A percentile compares a stretch with the other conserved stretches of the same genome.
Evolutionary conservation across 1,139 yeast species (phyloP).

Genomic region (Zygosaccharomyces pseudobailii): DNA sequence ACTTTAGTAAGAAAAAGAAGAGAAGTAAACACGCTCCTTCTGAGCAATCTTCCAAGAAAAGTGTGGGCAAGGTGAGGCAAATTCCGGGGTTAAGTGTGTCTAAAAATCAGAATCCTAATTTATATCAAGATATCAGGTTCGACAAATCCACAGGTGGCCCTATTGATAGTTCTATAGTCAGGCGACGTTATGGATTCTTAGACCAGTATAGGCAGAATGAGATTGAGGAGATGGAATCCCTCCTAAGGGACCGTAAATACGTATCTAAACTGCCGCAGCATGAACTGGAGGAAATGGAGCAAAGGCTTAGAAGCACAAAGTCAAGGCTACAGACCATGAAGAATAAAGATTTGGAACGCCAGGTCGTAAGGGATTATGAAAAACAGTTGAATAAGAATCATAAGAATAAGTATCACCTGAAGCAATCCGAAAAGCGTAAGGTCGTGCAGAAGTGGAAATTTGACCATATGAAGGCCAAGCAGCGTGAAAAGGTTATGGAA

Average conservation of each 20-base stretch:
- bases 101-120: constrained; percentile 36
- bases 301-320: constrained; percentile 54
- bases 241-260: constrained; percentile 55
- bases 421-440: constrained; percentile 76
- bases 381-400: constrained; percentile 33
- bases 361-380: constrained; percentile 48
- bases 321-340: constrained; percentile 74
- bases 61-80: constrained; percentile 65
- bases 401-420: constrained; percentile 52
- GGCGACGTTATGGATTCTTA: constrained; percentile 76
- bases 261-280: constrained; percentile 39
- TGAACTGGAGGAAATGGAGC: constrained; percentile 53
- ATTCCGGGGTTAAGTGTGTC: constrained; percentile 62
- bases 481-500: constrained; percentile 84
- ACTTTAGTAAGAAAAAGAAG: constrained; percentile 26
- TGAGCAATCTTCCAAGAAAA: constrained; percentile 64
- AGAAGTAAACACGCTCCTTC: constrained; percentile 75
- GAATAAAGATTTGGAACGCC: constrained; percentile 68
- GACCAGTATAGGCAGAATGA: constrained; percentile 81
- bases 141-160: constrained; percentile 87
- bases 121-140: constrained; percentile 78
- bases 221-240: constrained; percentile 51
- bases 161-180: constrained; percentile 58
- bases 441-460: constrained; percentile 84
- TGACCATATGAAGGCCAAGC: constrained; percentile 75